phyloP scores from a whole-genome alignment of 106 monocot species.

The Phalaenopsis equestris region DNA sequence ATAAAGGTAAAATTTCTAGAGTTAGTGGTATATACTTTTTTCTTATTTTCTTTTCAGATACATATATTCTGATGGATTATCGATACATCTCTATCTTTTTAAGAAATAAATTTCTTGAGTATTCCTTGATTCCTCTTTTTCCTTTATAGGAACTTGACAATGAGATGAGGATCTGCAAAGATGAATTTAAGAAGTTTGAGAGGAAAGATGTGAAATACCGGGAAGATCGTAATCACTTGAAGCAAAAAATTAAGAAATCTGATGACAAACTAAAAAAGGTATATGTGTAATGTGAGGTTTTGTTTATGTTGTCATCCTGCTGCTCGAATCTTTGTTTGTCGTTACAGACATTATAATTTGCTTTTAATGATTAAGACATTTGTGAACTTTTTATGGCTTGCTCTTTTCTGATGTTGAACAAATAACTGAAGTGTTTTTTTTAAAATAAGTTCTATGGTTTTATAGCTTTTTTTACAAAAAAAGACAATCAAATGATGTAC shows the following conservation, averaged over 20 bases:
- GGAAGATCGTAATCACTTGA: constrained; percentile 90
- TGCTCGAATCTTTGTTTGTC: neutral
- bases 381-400: neutral
- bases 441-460: constrained; percentile 1
- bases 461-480: neutral
- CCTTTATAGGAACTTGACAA: constrained; percentile 62
- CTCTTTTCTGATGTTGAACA: constrained; percentile 4
- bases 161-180: constrained; percentile 68
- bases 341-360: neutral
- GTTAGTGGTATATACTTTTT: neutral
- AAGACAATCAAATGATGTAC: neutral
- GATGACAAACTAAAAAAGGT: constrained; percentile 84
- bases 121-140: neutral
- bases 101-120: neutral
- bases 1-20: neutral
- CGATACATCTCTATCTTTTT: neutral
- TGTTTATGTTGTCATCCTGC: neutral
- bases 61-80: neutral
- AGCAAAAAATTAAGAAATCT: constrained; percentile 80
- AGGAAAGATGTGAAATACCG: constrained; percentile 73
- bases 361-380: neutral
- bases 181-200: constrained; percentile 87
- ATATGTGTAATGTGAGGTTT: neutral
- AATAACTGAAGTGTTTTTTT: neutral
- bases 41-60: neutral